phyloP scores from a whole-genome alignment of 2,329 filamentous ascomycete species.

The Colletotrichum sansevieriae region DNA sequence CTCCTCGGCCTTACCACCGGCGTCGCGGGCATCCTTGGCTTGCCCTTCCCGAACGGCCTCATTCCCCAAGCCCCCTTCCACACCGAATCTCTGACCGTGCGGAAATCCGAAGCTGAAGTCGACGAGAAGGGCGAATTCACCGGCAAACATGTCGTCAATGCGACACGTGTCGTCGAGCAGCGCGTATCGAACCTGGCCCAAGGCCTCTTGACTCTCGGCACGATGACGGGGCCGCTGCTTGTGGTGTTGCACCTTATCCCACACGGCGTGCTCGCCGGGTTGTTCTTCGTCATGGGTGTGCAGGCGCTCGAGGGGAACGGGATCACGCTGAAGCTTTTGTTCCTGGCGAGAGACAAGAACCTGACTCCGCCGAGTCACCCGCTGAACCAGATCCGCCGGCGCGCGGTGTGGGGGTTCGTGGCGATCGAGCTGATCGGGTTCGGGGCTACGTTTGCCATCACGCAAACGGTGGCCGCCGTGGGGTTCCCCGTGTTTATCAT shows the following conservation, averaged over 20 bases:
- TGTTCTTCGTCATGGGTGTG: constrained; percentile 89
- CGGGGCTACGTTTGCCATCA: constrained; percentile 84
- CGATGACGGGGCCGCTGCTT: constrained; percentile 82
- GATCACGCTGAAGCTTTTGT: constrained; percentile 81
- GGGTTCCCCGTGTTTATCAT: constrained; percentile 84
- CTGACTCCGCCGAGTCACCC: constrained; percentile 73
- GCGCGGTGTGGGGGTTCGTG: constrained; percentile 80
- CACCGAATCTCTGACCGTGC: constrained; percentile 81
- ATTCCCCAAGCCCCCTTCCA: constrained; percentile 89
- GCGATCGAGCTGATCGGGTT: constrained; percentile 77
- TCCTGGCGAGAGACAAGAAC: constrained; percentile 72
- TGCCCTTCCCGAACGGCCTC: constrained; percentile 86
- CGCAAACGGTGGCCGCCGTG: constrained; percentile 85
- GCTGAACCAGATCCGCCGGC: constrained; percentile 72
- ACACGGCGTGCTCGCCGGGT: constrained; percentile 81
- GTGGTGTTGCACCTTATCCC: constrained; percentile 82
- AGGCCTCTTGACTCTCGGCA: constrained; percentile 81
- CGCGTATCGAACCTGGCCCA: constrained; percentile 83
- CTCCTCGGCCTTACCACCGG: constrained; percentile 84
- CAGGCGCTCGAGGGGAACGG: constrained; percentile 83
- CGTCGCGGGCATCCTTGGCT: constrained; percentile 79
- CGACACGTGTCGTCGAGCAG: constrained; percentile 79
- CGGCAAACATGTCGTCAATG: constrained; percentile 64
- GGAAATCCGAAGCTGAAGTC: constrained; percentile 61
- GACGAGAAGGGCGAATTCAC: constrained; percentile 69